Percentiles rank a stretch among this genome's conserved stretches.
phyloP scores from a whole-genome alignment of 306 rosid species.

The Gastrolobium villosum region DNA sequence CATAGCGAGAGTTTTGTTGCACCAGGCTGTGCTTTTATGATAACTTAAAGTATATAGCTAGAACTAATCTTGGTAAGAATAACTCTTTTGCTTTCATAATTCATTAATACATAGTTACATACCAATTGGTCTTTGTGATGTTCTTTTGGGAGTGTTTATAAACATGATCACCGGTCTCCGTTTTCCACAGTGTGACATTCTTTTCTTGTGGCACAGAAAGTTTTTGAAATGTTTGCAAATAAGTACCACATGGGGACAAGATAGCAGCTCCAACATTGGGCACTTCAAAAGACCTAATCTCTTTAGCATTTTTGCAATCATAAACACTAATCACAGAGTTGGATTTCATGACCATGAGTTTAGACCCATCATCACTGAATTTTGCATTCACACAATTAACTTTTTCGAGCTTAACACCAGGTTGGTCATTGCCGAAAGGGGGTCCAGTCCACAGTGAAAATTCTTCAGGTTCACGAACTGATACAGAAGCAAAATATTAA shows the following conservation, averaged over 20 bases:
- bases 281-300: constrained; percentile 74
- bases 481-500: constrained; percentile 14
- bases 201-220: constrained; percentile 75
- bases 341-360: constrained; percentile 72
- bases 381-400: constrained; percentile 65
- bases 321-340: constrained; percentile 60
- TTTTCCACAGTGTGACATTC: constrained; percentile 78
- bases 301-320: constrained; percentile 64
- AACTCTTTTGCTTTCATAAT: not conserved
- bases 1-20: no score
- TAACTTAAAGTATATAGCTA: not conserved
- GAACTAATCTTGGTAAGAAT: not conserved
- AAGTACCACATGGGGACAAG: constrained; percentile 83
- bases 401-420: constrained; percentile 71
- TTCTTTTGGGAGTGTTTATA: constrained; percentile 82
- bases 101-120: not conserved
- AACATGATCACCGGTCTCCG: constrained; percentile 65
- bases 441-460: constrained; percentile 90
- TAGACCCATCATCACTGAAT: constrained; percentile 83
- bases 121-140: constrained; percentile 79
- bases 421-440: constrained; percentile 69
- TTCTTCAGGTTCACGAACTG: constrained; percentile 83
- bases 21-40: not conserved
- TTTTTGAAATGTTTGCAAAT: constrained; percentile 80
- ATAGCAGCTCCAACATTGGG: constrained; percentile 67